Evolutionary conservation across 1,284 basidiomycete genomes (phyloP), one percentile per base, ranked within the genome.

Genomic region (Polyporus tsugae): DNA sequence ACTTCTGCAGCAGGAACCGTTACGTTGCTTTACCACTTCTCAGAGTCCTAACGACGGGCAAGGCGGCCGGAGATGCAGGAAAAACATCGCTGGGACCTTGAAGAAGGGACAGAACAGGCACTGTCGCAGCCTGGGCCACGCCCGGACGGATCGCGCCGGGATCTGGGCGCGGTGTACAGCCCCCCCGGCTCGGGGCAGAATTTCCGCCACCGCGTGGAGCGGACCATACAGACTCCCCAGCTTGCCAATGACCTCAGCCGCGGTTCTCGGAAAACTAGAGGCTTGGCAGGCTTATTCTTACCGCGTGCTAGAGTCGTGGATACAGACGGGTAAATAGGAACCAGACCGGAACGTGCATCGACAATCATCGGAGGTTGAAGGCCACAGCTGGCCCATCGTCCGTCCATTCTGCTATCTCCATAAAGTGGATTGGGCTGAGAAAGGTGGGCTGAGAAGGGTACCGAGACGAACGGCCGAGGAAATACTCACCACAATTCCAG

Each of bases 81-180:
- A 49, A 49, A 49, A 49, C 46, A 22, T 49, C 4, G 2, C 22
- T n/a, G n/a, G 44, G n/a, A 10, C 46, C 22, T 13, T 9, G 13
- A 25, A 11, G 22, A 52, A 25, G 46, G 6, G 7, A 11, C n/a
- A 5, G 22, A 55, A 55, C 29, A 35, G 13, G 52, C 52, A 0
- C 33, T 5, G 35, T 13, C 19, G 35, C 35, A 22, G 35, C 29
- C 66, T 46, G 38, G 65, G 39, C 22, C 55, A 19, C 25, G 25
- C 35, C 60, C n/a, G 62, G 69, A 55, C 63, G n/a, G 33, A 62
- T 67, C 63, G 38, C 60, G 63, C 55, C 35, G 17, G 46, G 19
- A 58, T 65, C 69, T 70, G 60, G 68, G n/a, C 55, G 35, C 52
- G 39, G 19, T 39, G 25, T 63, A 61, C 61, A 44, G 64, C 64